Conservation (phyloP, 805 yeast genomes). For the Pachysolen tannophilus region DNA sequence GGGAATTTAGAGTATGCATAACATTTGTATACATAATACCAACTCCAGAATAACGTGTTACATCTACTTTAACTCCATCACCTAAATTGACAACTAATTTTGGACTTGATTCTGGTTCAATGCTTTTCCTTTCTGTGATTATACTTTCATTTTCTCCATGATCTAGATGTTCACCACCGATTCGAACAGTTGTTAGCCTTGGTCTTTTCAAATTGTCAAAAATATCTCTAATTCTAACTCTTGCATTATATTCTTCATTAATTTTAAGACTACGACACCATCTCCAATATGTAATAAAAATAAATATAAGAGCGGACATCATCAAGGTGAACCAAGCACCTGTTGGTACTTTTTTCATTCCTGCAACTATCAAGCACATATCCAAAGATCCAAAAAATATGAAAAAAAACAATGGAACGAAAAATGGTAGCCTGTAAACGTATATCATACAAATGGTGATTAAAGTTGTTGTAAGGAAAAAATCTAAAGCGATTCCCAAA, state of each 20-base stretch:
- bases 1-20: constrained; percentile 28
- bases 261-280: constrained; percentile 35
- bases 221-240: constrained; percentile 27
- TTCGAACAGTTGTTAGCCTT: neutral
- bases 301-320: constrained; percentile 30
- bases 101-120: neutral
- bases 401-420: constrained; percentile 27
- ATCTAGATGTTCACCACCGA: neutral
- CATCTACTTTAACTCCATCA: constrained; percentile 2
- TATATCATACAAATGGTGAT: constrained; percentile 37
- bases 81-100: neutral
- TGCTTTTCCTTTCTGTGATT: neutral
- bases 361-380: constrained; percentile 35
- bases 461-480: constrained; percentile 41
- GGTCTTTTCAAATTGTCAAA: constrained; percentile 20
- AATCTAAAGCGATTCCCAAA: constrained; percentile 48
- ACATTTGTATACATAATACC: constrained; percentile 34
- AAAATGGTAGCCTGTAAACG: constrained; percentile 31
- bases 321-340: constrained; percentile 59
- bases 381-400: constrained; percentile 40
- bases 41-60: constrained; percentile 25
- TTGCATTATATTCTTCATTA: constrained; percentile 26
- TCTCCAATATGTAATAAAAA: constrained; percentile 38
- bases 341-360: constrained; percentile 41
- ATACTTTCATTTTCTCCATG: neutral